Percentiles rank a stretch among this genome's conserved stretches.
phyloP scores from a whole-genome alignment of 2,329 filamentous ascomycete genomes.

The Trichoderma simmonsii region DNA sequence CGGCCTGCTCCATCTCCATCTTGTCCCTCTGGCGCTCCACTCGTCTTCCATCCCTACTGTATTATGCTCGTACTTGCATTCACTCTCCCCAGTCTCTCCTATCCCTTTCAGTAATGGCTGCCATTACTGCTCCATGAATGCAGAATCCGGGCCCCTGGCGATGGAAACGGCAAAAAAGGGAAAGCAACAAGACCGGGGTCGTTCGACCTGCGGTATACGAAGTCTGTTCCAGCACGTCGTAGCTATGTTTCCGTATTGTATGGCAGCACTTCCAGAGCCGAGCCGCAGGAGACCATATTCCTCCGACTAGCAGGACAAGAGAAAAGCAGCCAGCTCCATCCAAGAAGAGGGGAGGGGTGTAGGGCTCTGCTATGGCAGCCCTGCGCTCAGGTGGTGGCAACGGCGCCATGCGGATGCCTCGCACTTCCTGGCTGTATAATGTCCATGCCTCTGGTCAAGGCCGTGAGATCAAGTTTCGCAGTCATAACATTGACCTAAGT shows the following conservation, averaged over 20 bases:
- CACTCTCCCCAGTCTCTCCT: neutral
- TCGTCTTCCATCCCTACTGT: neutral
- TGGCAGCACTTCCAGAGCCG: neutral
- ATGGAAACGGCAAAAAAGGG: neutral
- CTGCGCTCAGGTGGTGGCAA: neutral
- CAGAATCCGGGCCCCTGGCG: neutral
- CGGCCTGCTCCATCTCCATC: neutral
- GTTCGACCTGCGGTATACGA: neutral
- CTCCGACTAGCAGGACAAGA: neutral
- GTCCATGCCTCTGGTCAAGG: neutral
- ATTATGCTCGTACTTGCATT: neutral
- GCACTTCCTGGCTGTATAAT: neutral
- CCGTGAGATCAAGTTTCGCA: neutral
- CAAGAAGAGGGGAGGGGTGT: conserved; percentile 6
- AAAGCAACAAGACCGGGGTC: neutral
- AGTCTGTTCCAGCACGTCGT: neutral
- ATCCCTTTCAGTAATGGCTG: neutral
- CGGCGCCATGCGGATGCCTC: neutral
- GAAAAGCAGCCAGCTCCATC: neutral
- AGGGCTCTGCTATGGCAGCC: conserved; percentile 8
- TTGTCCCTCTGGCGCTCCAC: neutral
- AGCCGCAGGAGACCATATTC: neutral
- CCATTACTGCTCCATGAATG: neutral
- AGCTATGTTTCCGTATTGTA: too few relatives aligned
- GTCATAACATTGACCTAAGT: neutral